A percentile compares a stretch with the other conserved stretches of the same genome.
Evolutionary conservation across 257 asterid species (phyloP).

Genomic region (Ehretia macrophylla): DNA sequence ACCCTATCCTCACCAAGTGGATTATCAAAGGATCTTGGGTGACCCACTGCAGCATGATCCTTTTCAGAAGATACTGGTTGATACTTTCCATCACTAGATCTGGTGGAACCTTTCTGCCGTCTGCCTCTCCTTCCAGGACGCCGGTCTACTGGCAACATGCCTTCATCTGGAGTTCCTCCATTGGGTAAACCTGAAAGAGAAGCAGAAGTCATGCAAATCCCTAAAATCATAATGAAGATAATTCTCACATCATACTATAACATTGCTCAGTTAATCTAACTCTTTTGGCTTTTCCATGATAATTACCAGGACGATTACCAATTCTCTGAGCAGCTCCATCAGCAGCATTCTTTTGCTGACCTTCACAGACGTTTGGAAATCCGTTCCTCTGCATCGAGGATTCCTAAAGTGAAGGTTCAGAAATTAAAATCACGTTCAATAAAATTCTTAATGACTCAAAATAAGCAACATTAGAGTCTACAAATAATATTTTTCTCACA

Average conservation of each 20-base stretch:
- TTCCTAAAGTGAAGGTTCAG: slow-evolving; percentile 29
- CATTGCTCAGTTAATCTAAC: neutral
- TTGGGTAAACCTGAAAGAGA: slow-evolving; percentile 35
- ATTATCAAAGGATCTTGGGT: slow-evolving; percentile 27
- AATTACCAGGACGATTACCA: slow-evolving; percentile 29
- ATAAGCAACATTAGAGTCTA: neutral
- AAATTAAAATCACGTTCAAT: slow-evolving; percentile 5
- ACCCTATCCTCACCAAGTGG: slow-evolving; percentile 44
- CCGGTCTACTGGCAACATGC: slow-evolving; percentile 42
- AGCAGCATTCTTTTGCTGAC: slow-evolving; percentile 21
- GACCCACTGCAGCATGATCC: slow-evolving; percentile 50
- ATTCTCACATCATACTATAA: neutral
- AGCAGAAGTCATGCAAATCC: slow-evolving; percentile 9
- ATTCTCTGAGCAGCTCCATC: slow-evolving; percentile 33
- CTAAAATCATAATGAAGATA: neutral
- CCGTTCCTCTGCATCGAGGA: slow-evolving; percentile 43
- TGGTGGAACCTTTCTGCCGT: slow-evolving; percentile 48
- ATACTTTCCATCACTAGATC: slow-evolving; percentile 39
- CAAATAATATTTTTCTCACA: neutral
- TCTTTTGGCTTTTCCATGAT: too few relatives aligned
- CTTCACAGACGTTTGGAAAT: slow-evolving; percentile 23
- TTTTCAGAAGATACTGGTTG: slow-evolving; percentile 37
- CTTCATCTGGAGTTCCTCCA: slow-evolving; percentile 48
- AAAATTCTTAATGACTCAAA: neutral
- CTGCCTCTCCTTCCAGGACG: slow-evolving; percentile 72